Evolutionary conservation across 2,329 filamentous ascomycete species (phyloP), one percentile per base, ranked within the genome.

Genomic region (Fusarium burgessii): DNA sequence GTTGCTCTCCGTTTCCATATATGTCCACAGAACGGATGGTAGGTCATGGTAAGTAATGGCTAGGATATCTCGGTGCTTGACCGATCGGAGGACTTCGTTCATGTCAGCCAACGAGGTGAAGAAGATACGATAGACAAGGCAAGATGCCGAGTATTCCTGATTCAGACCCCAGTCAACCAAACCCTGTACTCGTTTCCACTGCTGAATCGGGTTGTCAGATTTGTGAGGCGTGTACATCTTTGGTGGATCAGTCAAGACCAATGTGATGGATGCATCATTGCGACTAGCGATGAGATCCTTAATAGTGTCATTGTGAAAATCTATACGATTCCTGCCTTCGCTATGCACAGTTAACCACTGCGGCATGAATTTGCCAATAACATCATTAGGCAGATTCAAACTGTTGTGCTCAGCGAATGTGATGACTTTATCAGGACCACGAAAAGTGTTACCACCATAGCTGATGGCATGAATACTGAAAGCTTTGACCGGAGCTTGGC

Each of bases 201-300:
- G 63, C 13, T 40, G 36, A 27, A 33, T 50, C n/a, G 50, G 18
- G 58, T 58, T 40, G 32, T 50, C 58, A 51, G 62, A 33, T 3
- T 12, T 38, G 14, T 41, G 9, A 66, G 38, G 35, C 38, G 64
- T 20, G 75, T 87, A 88, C 55, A 88, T 85, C 3, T 81, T 81
- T 1, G 88, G 88, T 3, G 87, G 82, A 33, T 86, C 83, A 23
- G 75, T 80, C 12, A 91, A 82, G 0, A 88, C 86, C 5, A 91
- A 71, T 0, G 84, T 86, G 18, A 89, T 74, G 1, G 81, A 79
- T 66, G 79, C 58, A 67, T 80, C 52, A 23, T 74, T 36, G 35
- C 77, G 76, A 77, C 70, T 82, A 72, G 78, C 75, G 4, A 88
- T 77, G 12, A 85, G 73, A 52, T 87, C 83, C 32, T 85, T 68